Conservation (phyloP, 2,329 filamentous ascomycete species). For the Tympanopsis confertula region DNA sequence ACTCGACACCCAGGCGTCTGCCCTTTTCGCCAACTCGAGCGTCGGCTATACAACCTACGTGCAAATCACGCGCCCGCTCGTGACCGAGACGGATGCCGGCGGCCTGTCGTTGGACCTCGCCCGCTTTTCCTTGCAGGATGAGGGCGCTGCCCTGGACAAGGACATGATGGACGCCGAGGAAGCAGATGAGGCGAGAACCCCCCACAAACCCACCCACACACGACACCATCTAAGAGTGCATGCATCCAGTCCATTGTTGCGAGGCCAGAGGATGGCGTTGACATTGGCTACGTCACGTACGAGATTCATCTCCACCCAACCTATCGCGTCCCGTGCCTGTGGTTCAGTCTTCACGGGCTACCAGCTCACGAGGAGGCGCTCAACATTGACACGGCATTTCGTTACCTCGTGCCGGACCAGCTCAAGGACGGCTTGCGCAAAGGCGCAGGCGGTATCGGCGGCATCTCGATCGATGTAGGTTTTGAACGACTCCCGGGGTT, state of each 20-base stretch:
- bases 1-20: slow-evolving; percentile 24
- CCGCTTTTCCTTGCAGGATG: slow-evolving; percentile 27
- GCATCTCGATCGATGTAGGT: slow-evolving; percentile 68
- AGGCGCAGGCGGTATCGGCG: slow-evolving; percentile 53
- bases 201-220: slow-evolving; percentile 5
- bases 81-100: slow-evolving; percentile 25
- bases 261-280: slow-evolving; percentile 12
- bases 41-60: slow-evolving; percentile 38
- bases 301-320: slow-evolving; percentile 66
- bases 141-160: slow-evolving; percentile 11
- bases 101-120: slow-evolving; percentile 34
- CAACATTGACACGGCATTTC: slow-evolving; percentile 59
- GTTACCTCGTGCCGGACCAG: slow-evolving; percentile 55
- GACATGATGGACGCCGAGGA: slow-evolving; percentile 39
- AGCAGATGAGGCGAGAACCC: slow-evolving; percentile 31
- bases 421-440: slow-evolving; percentile 48
- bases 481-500: slow-evolving; percentile 15
- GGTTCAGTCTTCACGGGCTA: slow-evolving; percentile 56
- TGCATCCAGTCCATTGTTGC: not conserved
- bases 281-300: slow-evolving; percentile 46
- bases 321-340: slow-evolving; percentile 65
- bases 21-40: slow-evolving; percentile 20
- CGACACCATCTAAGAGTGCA: slow-evolving; percentile 1
- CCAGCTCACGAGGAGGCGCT: slow-evolving; percentile 42
- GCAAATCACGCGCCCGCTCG: slow-evolving; percentile 42